phyloP scores from a whole-genome alignment of 148 eudicot genomes.

The Chenopodium berlandieri region DNA sequence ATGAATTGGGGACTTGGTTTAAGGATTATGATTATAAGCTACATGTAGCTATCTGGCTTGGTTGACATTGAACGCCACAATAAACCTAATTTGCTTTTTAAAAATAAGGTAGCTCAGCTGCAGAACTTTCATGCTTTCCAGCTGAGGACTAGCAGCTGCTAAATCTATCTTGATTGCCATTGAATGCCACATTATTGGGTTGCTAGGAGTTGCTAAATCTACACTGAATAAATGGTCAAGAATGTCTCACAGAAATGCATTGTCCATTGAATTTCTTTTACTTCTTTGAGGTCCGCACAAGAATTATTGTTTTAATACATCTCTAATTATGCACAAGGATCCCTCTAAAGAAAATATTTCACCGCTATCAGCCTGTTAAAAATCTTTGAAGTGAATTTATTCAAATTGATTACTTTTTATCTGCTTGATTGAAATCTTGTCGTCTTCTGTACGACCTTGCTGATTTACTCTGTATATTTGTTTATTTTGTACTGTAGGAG shows the following conservation, averaged over 20 bases:
- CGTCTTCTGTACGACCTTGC: constrained; percentile 1
- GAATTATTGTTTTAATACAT: not conserved
- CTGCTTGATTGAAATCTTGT: not conserved
- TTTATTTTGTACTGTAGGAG: constrained; percentile 47
- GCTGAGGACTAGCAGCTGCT: not conserved
- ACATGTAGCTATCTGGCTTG: not conserved
- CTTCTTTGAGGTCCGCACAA: no score
- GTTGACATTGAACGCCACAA: not conserved
- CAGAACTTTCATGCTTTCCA: not conserved
- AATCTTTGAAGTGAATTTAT: not conserved
- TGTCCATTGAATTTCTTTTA: no score
- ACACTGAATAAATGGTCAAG: no score
- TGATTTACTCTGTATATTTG: constrained; percentile 3
- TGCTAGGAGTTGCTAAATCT: no score
- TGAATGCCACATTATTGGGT: no score
- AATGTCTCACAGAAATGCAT: not conserved
- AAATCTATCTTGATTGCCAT: no score
- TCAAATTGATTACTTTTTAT: not conserved
- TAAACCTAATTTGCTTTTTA: not conserved
- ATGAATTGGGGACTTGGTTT: no score
- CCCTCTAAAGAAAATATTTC: not conserved
- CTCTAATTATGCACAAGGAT: not conserved
- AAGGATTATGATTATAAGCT: no score
- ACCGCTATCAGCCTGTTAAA: not conserved
- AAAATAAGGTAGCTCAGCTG: not conserved